These are phyloP conservation scores for Eimeria maxima DNA, from an alignment of 169 alveolate genomes.

Conservation along the genomic window DNA sequence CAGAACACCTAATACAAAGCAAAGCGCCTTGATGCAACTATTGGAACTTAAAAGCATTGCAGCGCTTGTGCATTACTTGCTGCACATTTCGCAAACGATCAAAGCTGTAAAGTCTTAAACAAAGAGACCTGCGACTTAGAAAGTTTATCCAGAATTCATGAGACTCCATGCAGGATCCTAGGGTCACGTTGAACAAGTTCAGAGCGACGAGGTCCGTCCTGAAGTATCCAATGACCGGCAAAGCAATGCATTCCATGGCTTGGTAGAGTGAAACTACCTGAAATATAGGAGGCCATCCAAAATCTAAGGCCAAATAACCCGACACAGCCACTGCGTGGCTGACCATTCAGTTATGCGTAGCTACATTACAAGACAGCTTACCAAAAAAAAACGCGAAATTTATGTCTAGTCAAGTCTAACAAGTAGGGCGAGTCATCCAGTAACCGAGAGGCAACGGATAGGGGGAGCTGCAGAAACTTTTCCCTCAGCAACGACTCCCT, in stretches of 20 bases:
- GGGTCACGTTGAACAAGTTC: slow-evolving; percentile 65
- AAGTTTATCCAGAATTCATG: slow-evolving; percentile 75
- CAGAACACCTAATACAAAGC: slow-evolving; percentile 48
- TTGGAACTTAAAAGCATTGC: neutral
- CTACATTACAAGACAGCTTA: neutral
- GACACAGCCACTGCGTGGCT: neutral
- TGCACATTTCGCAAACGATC: neutral
- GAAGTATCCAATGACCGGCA: neutral
- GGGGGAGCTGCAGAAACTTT: slow-evolving; percentile 57
- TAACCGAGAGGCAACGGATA: slow-evolving; percentile 63
- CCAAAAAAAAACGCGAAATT: slow-evolving; percentile 76
- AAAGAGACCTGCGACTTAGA: slow-evolving; percentile 37
- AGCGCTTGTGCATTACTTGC: neutral
- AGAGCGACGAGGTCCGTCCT: slow-evolving; percentile 74
- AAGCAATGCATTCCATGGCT: neutral
- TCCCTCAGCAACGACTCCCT: slow-evolving; percentile 73
- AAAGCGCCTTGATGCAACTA: neutral
- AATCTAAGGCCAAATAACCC: neutral
- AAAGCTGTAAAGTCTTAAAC: neutral
- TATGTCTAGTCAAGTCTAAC: slow-evolving; percentile 59
- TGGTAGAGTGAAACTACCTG: neutral
- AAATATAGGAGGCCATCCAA: neutral
- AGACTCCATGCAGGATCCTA: slow-evolving; percentile 75
- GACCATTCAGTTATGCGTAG: neutral
- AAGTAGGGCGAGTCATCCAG: slow-evolving; percentile 80